Evolutionary conservation across 768 basidiomycete species (phyloP), one percentile per base, ranked within the genome.

Genomic region (Erythrobasidium yunnanense): DNA sequence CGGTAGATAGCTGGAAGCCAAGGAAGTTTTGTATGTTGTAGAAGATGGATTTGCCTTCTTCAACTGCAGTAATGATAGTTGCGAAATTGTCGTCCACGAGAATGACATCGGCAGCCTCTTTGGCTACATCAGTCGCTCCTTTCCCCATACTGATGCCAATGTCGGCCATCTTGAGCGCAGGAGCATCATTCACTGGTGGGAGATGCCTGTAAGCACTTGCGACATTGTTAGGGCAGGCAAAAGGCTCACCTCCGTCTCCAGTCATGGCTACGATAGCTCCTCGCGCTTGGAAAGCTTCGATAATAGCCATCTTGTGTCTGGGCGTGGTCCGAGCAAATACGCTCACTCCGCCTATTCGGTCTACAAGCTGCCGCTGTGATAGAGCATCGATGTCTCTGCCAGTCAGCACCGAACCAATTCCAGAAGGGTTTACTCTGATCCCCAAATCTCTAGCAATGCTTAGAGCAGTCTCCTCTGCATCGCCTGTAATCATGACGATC

Each of bases 11-110:
- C 76, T 97, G 92, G 82, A 97, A 97, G 45, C 88, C 83, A 63
- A 97, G 78, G 81, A 97, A 97, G 76, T 95, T 95, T 76, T 97
- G 93, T 73, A 97, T 93, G 73, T 97, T 97, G 78, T 96, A 90
- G 77, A 96, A 97, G 72, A 97, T 97, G 1, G 90, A 88, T 86
- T 95, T 90, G 66, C 67, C 73, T 60, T 74, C 73, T 35, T 74
- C 73, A 17, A 97, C 84, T 4, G 93, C 92, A 17, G 90, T 88
- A 38, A 96, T 77, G 66, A 97, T 90, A 0, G 92, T 95, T 67
- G 83, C 87, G 73, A 97, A 96, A 76, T 96, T 92, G 76, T 97
- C 93, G 74, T 96, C 91, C 32, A 95, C 92, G 20, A 97, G 82
- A 71, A 97, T 95, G 71, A 91, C 85, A 77, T 97, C 90, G 5